phyloP scores from a whole-genome alignment of 352 stramenopile species.

The Globisporangium solare region DNA sequence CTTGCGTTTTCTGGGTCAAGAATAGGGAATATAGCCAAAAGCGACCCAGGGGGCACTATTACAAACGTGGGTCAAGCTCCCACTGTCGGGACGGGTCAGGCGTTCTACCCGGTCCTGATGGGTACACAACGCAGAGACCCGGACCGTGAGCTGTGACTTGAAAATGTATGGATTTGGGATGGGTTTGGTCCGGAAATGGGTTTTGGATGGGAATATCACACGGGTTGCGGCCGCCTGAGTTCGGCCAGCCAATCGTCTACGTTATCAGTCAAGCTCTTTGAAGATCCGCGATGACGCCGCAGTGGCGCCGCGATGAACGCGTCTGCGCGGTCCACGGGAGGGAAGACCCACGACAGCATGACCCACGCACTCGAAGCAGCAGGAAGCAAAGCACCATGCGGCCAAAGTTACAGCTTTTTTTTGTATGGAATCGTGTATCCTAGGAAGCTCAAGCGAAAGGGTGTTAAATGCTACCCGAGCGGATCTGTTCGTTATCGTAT shows the following conservation, averaged over 20 bases:
- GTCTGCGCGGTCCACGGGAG: too few relatives aligned
- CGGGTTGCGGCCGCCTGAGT: not conserved
- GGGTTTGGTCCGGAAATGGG: not conserved
- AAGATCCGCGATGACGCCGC: slow-evolving; percentile 16
- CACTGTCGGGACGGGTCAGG: too few relatives aligned
- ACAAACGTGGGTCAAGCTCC: not conserved
- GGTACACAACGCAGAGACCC: too few relatives aligned
- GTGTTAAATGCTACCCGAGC: too few relatives aligned
- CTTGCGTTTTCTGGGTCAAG: not conserved
- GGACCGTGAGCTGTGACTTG: too few relatives aligned
- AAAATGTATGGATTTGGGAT: not conserved
- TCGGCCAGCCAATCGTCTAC: slow-evolving; percentile 12
- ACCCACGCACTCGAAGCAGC: not conserved
- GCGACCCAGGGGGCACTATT: not conserved
- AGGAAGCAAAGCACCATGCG: too few relatives aligned
- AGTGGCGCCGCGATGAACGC: slow-evolving; percentile 4
- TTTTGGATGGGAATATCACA: not conserved
- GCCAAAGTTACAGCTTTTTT: too few relatives aligned
- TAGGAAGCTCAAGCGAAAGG: too few relatives aligned
- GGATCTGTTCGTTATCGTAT: not conserved
- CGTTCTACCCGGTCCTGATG: too few relatives aligned
- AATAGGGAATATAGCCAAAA: not conserved
- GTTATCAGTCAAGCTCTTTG: slow-evolving; percentile 12
- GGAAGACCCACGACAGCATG: slow-evolving; percentile 5
- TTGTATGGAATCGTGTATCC: too few relatives aligned